Evolutionary conservation across 2,329 filamentous ascomycete species (phyloP), one percentile per base, ranked within the genome.

Genomic region (Neofusicoccum umdonicola): DNA sequence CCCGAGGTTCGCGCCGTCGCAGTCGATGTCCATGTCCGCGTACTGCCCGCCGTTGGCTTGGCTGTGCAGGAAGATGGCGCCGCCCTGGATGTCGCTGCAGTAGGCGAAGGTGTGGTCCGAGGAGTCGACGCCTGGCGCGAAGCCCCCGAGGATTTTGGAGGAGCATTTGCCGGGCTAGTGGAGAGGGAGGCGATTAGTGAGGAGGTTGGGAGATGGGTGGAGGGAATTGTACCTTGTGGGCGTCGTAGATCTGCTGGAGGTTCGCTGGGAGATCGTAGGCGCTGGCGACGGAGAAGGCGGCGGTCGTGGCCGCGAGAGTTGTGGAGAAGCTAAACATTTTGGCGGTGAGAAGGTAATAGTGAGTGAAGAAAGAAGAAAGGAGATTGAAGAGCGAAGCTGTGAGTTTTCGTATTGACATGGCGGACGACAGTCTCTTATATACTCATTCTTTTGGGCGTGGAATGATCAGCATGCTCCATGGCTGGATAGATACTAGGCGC

Each of bases 21-120:
- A 87, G 74, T 86, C 84, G 62, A 87, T 78, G 68, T 87, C 85
- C 82, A 87, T 85, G 72, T 87, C 82, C 60, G 77, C 80, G 44
- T 71, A 86, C 50, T 52, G 75, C 42, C 78, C 68, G 22, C 76
- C 76, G 4, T 71, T 74, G 50, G 80, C 80, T 65, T 82, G 80
- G 13, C 68, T 67, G 50, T 71, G 70, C 50, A 87, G 71, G 73
- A 82, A 87, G 65, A 87, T 74, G 37, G 65, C 69, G 19, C 64
- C 62, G 15, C 48, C 64, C 15, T 67, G 44, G 42, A 64, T 39
- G 44, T 71, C 69, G 41, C 68, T 57, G 68, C 70, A 71, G 67
- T 71, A 71, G 34, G 68, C 65, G 39, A 69, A 70, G 62, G 68
- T 62, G 54, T 66, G 39, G 47, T 71, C 68, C 31, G 67, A 41